Evolutionary conservation across 176 grass and related monocot genomes (phyloP).

Genomic region (Oryza meyeriana): DNA sequence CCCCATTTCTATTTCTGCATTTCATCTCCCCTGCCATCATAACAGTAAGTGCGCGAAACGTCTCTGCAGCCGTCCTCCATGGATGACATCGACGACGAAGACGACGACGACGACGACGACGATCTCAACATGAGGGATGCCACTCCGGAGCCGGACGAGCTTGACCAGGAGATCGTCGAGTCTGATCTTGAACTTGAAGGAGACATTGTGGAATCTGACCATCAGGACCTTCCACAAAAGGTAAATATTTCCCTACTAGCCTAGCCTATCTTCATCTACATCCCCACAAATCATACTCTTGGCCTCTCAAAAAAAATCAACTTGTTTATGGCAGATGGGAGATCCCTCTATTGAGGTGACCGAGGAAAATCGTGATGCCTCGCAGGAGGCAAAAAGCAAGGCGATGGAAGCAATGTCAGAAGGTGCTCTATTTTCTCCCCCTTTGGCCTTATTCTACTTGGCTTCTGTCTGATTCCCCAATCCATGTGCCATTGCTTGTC

Average conservation of each 20-base stretch:
- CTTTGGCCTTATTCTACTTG: background rate
- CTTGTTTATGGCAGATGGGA: slow-evolving; percentile 61
- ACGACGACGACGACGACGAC: slow-evolving; percentile 35
- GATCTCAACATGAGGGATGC: slow-evolving; percentile 42
- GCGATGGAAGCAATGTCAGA: slow-evolving; percentile 90
- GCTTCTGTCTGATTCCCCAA: background rate
- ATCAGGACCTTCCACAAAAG: slow-evolving; percentile 90
- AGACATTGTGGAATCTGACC: slow-evolving; percentile 77
- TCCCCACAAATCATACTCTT: background rate
- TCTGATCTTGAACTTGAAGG: slow-evolving; percentile 90
- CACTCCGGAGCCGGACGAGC: slow-evolving; percentile 76
- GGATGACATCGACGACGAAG: slow-evolving; percentile 69
- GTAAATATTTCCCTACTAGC: background rate
- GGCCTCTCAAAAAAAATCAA: too few species aligned
- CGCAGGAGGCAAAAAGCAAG: slow-evolving; percentile 81
- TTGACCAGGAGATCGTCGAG: slow-evolving; percentile 88
- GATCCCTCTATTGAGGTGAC: slow-evolving; percentile 73
- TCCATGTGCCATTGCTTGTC: background rate
- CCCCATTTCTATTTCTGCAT: background rate
- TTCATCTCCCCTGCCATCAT: background rate
- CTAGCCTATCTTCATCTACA: background rate
- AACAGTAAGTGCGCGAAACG: too few species aligned
- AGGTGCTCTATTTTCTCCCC: slow-evolving; percentile 34
- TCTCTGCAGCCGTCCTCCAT: slow-evolving; percentile 49
- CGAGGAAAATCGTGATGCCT: slow-evolving; percentile 84